A percentile compares a stretch with the other conserved stretches of the same genome.
Conservation (phyloP, 306 rosid species). For the Abrus pulchellus region DNA sequence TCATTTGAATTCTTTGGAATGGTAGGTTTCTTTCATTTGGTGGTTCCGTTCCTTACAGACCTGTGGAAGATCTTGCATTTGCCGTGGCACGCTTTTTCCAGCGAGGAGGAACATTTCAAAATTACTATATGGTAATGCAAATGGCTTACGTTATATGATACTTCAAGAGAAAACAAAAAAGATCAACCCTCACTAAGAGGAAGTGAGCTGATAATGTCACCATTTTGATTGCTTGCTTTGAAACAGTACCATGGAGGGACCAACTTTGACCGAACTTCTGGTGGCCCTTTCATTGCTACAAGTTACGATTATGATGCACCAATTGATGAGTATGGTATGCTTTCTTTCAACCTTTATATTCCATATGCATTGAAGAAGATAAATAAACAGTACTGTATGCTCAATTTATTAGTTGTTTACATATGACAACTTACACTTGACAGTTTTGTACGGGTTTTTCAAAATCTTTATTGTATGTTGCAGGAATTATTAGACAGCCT, state of each 20-base stretch:
- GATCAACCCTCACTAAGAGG: neutral
- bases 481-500: conserved; percentile 90
- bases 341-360: conserved; percentile 19
- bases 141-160: conserved; percentile 15
- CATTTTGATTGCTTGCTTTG: conserved; percentile 49
- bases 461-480: conserved; percentile 38
- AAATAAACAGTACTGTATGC: conserved; percentile 4
- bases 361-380: conserved; percentile 16
- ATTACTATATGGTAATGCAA: conserved; percentile 88
- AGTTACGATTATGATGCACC: conserved; percentile 99
- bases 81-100: conserved; percentile 95
- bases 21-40: conserved; percentile 89
- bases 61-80: conserved; percentile 91
- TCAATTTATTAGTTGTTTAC: conserved; percentile 18
- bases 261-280: conserved; percentile 84
- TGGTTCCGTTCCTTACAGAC: conserved; percentile 84
- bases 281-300: conserved; percentile 95
- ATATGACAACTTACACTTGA: conserved; percentile 9
- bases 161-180: neutral
- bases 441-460: conserved; percentile 4
- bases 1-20: conserved; percentile 27
- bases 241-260: conserved; percentile 98
- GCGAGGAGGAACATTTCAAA: conserved; percentile 95
- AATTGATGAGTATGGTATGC: conserved; percentile 93
- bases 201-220: conserved; percentile 30